Evolutionary conservation across 495 filamentous ascomycete species (phyloP).

Genomic region (Cenococcum geophilum): DNA sequence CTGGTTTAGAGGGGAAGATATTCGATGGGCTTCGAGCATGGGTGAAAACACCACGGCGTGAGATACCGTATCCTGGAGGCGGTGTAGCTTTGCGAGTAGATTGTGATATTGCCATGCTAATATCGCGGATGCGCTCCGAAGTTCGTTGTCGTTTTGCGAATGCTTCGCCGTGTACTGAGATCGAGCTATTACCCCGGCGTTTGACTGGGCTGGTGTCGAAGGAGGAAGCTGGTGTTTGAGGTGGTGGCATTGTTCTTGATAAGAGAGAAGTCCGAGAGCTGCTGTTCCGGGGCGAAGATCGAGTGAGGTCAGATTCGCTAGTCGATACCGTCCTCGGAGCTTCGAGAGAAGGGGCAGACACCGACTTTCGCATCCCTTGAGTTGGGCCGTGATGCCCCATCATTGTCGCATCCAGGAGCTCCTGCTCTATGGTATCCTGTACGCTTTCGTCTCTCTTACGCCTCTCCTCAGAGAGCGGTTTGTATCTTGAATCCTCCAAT

Average conservation of each 20-base stretch:
- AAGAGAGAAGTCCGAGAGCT: neutral
- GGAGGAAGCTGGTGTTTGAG: neutral
- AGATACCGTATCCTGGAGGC: neutral
- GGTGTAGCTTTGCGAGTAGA: neutral
- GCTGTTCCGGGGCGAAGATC: neutral
- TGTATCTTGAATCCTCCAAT: slow-evolving; percentile 26
- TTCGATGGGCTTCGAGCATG: neutral
- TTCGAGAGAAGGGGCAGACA: too few species aligned
- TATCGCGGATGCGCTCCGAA: neutral
- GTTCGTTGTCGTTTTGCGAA: neutral
- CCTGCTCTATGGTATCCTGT: neutral
- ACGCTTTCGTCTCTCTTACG: neutral
- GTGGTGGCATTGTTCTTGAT: neutral
- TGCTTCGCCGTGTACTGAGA: neutral
- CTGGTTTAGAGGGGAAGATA: neutral
- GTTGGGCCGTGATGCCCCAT: too few species aligned
- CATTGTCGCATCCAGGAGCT: too few species aligned
- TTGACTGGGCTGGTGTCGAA: slow-evolving; percentile 3
- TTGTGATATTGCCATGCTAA: neutral
- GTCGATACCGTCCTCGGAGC: too few species aligned
- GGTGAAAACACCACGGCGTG: slow-evolving; percentile 1
- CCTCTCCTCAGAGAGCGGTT: neutral
- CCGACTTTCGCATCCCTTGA: too few species aligned
- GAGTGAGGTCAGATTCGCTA: too few species aligned
- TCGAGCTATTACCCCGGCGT: slow-evolving; percentile 9